Conservation (phyloP, 345 rosid genomes). For the Gossypium ekmanianum region DNA sequence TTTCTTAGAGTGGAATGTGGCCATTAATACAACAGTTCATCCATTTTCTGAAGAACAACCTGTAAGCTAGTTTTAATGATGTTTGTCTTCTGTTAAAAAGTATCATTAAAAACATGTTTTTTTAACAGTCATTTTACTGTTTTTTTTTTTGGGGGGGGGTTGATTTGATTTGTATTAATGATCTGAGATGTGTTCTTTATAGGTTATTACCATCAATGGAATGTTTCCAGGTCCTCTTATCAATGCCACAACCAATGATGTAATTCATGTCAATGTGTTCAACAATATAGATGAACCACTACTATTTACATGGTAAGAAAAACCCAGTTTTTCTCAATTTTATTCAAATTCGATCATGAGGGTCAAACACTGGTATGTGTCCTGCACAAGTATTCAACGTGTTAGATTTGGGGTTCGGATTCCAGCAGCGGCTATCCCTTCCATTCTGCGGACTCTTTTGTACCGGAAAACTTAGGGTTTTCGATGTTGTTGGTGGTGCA, state of each 20-base stretch:
- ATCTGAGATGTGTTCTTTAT: constrained; percentile 2
- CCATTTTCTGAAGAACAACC: constrained; percentile 23
- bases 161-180: neutral
- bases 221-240: constrained; percentile 50
- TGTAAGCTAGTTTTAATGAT: constrained; percentile 15
- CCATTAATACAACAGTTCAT: constrained; percentile 10
- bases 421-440: neutral
- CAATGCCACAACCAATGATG: constrained; percentile 44
- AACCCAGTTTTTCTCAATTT: neutral
- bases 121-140: neutral
- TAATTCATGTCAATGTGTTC: constrained; percentile 40
- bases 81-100: neutral
- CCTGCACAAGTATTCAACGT: no score
- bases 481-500: constrained; percentile 18
- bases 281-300: constrained; percentile 47
- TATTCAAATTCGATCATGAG: no score
- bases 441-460: neutral
- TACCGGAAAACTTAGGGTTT: neutral
- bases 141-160: no score
- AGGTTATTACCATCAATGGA: constrained; percentile 43
- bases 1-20: constrained; percentile 33
- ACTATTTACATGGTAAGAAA: constrained; percentile 39
- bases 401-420: neutral
- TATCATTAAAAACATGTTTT: neutral
- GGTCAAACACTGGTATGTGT: no score